Conservation (phyloP, 176 grass and related monocot genomes). For the Cocos nucifera region DNA sequence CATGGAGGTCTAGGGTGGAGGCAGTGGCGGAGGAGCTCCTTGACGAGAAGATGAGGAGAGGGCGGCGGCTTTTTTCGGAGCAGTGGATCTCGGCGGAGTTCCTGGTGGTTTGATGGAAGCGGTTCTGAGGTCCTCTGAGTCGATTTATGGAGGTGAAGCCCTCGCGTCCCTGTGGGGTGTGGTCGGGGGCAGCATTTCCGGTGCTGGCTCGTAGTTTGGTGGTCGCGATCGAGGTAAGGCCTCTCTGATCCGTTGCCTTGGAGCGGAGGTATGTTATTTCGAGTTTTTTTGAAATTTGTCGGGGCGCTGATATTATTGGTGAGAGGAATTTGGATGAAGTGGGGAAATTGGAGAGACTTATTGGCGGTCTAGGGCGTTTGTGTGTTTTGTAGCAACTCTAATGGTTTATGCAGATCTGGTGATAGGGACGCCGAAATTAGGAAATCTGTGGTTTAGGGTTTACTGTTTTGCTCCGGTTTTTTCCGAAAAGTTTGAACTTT, state of each 20-base stretch:
- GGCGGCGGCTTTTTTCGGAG: neutral
- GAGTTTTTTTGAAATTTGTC: neutral
- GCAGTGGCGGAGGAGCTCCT: neutral
- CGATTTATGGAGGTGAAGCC: conserved; percentile 39
- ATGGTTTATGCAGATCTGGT: too few relatives aligned
- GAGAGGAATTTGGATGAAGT: neutral
- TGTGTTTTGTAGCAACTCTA: too few relatives aligned
- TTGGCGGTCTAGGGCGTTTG: too few relatives aligned
- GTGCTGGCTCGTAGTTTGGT: conserved; percentile 7
- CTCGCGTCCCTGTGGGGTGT: conserved; percentile 22
- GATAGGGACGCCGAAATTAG: too few relatives aligned
- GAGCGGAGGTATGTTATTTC: too few relatives aligned
- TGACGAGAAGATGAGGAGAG: conserved; percentile 16
- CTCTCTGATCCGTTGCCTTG: neutral
- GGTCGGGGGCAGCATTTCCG: conserved; percentile 28
- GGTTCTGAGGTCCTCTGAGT: conserved; percentile 5
- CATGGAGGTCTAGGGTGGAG: neutral
- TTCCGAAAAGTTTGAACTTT: too few relatives aligned
- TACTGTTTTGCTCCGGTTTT: too few relatives aligned
- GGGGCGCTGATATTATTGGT: neutral
- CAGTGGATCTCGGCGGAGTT: conserved; percentile 6
- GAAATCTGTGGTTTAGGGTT: too few relatives aligned
- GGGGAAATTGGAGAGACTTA: too few relatives aligned
- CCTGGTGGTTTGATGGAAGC: conserved; percentile 42
- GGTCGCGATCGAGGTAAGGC: conserved; percentile 28